These are phyloP conservation scores for Cyamopsis tetragonoloba DNA, from an alignment of 306 rosid genomes.

Conservation along the genomic window DNA sequence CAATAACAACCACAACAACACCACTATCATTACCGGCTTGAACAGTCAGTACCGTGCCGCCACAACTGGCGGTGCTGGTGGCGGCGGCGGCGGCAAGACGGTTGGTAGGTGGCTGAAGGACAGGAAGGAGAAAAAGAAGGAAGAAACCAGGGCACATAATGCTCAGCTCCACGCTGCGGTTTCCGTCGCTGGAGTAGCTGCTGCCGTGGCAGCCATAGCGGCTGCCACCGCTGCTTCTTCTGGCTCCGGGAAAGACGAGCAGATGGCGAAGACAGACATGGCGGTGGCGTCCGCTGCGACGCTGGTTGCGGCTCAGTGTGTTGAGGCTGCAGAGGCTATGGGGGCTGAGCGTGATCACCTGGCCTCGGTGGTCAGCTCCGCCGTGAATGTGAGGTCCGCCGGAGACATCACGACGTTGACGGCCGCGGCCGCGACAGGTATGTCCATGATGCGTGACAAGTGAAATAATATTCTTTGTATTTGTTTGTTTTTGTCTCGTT, in stretches of 20 bases:
- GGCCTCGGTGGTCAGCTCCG: slow-evolving; percentile 77
- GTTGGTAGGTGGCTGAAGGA: slow-evolving; percentile 98
- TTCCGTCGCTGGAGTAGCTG: slow-evolving; percentile 92
- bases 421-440: slow-evolving; percentile 89
- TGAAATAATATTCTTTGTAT: neutral
- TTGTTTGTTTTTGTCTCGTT: neutral
- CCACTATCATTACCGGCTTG: slow-evolving; percentile 10
- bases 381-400: slow-evolving; percentile 84
- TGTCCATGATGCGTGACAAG: neutral
- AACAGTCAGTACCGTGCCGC: slow-evolving; percentile 45
- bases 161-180: slow-evolving; percentile 96
- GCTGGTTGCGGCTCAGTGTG: slow-evolving; percentile 88
- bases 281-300: slow-evolving; percentile 97
- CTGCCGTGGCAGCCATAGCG: slow-evolving; percentile 81
- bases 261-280: slow-evolving; percentile 73
- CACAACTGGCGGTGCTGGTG: slow-evolving; percentile 13
- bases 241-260: slow-evolving; percentile 61
- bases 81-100: slow-evolving; percentile 57
- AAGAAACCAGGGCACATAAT: slow-evolving; percentile 83
- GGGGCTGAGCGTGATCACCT: slow-evolving; percentile 96
- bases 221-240: slow-evolving; percentile 81
- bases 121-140: slow-evolving; percentile 95
- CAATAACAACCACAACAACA: slow-evolving; percentile 32
- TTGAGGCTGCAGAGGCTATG: slow-evolving; percentile 94
- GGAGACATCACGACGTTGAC: slow-evolving; percentile 85